These are phyloP conservation scores for Biscogniauxia sp. DNA, from an alignment of 2,329 filamentous ascomycete species.

Conservation along the genomic window DNA sequence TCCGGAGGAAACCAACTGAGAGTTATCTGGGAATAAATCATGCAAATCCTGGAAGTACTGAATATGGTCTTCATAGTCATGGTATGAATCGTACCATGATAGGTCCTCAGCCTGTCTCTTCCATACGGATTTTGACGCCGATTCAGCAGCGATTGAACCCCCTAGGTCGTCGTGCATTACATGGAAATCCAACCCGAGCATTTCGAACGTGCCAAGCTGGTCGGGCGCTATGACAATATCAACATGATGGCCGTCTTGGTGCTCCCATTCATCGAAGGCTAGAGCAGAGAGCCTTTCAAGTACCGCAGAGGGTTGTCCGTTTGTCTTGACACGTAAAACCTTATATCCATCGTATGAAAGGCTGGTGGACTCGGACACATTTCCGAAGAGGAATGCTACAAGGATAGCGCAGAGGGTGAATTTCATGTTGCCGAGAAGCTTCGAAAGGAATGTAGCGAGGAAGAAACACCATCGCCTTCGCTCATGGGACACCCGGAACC, in stretches of 20 bases:
- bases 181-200: conserved; percentile 30
- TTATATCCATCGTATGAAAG: conserved; percentile 44
- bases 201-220: conserved; percentile 29
- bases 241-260: conserved; percentile 23
- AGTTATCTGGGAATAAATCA: conserved; percentile 41
- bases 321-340: conserved; percentile 44
- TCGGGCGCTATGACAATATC: conserved; percentile 34
- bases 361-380: background rate
- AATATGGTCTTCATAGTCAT: conserved; percentile 49
- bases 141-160: conserved; percentile 30
- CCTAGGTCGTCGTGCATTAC: conserved; percentile 32
- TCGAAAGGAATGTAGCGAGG: background rate
- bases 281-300: conserved; percentile 32
- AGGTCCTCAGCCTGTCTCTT: conserved; percentile 30
- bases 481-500: too few relatives aligned
- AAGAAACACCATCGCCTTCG: too few relatives aligned
- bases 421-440: background rate
- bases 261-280: conserved; percentile 24
- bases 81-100: conserved; percentile 50
- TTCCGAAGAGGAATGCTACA: background rate
- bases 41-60: conserved; percentile 44
- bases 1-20: conserved; percentile 45
- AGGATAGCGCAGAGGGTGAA: background rate
- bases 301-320: conserved; percentile 37
- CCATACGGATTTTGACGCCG: conserved; percentile 7